phyloP scores from a whole-genome alignment of 176 grass and related monocot genomes.

The Poa pratensis region DNA sequence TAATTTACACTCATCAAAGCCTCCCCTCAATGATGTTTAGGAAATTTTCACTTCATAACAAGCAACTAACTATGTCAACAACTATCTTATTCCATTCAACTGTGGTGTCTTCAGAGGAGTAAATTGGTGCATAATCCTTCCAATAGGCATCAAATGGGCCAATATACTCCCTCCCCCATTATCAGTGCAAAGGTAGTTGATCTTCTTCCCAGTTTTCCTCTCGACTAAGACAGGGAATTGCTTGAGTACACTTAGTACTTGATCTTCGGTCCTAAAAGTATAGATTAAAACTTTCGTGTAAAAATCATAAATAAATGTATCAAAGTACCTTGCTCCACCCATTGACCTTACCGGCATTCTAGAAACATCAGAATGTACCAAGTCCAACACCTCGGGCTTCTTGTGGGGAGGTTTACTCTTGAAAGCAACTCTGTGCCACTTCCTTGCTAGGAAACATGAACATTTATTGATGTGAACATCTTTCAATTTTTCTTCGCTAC shows the following conservation, averaged over 20 bases:
- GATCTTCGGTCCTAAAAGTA: not conserved
- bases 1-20: no score
- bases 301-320: constrained; percentile 31
- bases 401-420: no score
- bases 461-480: constrained; percentile 1
- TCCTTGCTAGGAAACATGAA: no score
- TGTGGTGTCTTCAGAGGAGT: not conserved
- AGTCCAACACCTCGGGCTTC: not conserved
- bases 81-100: not conserved
- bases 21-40: no score
- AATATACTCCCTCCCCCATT: no score
- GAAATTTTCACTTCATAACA: not conserved
- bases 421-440: no score
- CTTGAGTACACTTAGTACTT: not conserved
- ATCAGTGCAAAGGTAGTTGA: no score
- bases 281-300: not conserved
- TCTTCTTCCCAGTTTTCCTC: no score
- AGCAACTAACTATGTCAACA: not conserved
- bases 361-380: constrained; percentile 7
- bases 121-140: not conserved
- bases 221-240: no score
- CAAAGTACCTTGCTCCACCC: constrained; percentile 2
- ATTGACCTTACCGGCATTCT: not conserved
- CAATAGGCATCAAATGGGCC: not conserved
- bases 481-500: constrained; percentile 6